Conservation (phyloP, 148 eudicot genomes). For the Oxyria digyna region DNA sequence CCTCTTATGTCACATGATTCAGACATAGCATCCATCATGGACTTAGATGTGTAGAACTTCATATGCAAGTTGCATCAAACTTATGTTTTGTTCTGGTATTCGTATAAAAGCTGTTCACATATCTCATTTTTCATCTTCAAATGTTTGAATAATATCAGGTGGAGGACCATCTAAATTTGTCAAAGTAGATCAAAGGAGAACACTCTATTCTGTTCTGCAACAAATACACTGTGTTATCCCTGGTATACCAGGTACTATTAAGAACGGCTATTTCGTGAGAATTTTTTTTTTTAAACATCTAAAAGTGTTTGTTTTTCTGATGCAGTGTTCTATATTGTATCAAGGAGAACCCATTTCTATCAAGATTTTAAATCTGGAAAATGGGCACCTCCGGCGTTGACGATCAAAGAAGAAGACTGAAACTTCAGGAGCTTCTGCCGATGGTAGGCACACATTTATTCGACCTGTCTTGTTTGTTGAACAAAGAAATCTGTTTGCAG, state of each 20-base stretch:
- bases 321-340: constrained; percentile 77
- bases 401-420: constrained; percentile 11
- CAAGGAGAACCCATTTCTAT: constrained; percentile 59
- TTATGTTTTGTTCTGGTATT: too few species aligned
- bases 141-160: constrained; percentile 24
- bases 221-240: constrained; percentile 51
- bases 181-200: constrained; percentile 58
- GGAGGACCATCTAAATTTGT: constrained; percentile 48
- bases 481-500: too few species aligned
- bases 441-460: too few species aligned
- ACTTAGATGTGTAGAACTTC: not conserved
- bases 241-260: constrained; percentile 68
- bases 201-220: constrained; percentile 57
- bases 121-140: constrained; percentile 3
- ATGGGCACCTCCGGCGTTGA: constrained; percentile 44
- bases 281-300: not conserved
- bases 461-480: too few species aligned
- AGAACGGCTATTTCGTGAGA: too few species aligned
- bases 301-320: constrained; percentile 3
- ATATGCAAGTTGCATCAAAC: not conserved
- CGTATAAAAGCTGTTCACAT: too few species aligned
- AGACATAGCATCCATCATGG: not conserved
- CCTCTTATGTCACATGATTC: not conserved
- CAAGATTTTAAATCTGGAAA: constrained; percentile 64
- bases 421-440: not conserved